Evolutionary conservation across 805 yeast species (phyloP).

Genomic region (Zygosaccharomyces rouxii): DNA sequence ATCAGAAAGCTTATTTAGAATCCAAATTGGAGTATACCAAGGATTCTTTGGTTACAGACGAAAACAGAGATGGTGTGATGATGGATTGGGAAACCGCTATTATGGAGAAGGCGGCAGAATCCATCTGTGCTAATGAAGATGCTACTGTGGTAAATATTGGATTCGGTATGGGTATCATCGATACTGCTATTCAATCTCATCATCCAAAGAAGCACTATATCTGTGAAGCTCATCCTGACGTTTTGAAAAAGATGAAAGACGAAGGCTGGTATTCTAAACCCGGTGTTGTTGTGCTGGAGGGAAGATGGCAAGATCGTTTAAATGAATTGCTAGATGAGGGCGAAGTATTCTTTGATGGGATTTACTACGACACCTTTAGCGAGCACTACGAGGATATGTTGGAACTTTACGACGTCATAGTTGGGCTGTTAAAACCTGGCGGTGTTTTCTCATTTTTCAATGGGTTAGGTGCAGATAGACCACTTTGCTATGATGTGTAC

Average conservation of each 20-base stretch:
- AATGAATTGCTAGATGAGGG: conserved; percentile 60
- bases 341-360: conserved; percentile 73
- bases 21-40: conserved; percentile 61
- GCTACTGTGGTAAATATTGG: conserved; percentile 74
- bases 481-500: conserved; percentile 77
- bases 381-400: conserved; percentile 89
- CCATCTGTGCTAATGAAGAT: conserved; percentile 50
- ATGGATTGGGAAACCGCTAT: conserved; percentile 91
- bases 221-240: conserved; percentile 94
- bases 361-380: conserved; percentile 89
- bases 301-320: conserved; percentile 88
- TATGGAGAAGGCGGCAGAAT: conserved; percentile 75
- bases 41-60: conserved; percentile 68
- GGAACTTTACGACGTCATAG: conserved; percentile 73
- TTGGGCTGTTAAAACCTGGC: conserved; percentile 74
- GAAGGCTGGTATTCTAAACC: conserved; percentile 83
- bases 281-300: conserved; percentile 70
- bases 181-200: conserved; percentile 58
- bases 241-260: conserved; percentile 54
- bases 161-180: conserved; percentile 96
- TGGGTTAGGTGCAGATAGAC: conserved; percentile 80
- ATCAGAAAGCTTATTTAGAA: conserved; percentile 58
- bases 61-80: conserved; percentile 86
- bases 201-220: conserved; percentile 63
- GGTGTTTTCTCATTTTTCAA: conserved; percentile 90